Conservation (phyloP, 1,284 basidiomycete genomes). For the Microbotryum silenes-acaulis region DNA sequence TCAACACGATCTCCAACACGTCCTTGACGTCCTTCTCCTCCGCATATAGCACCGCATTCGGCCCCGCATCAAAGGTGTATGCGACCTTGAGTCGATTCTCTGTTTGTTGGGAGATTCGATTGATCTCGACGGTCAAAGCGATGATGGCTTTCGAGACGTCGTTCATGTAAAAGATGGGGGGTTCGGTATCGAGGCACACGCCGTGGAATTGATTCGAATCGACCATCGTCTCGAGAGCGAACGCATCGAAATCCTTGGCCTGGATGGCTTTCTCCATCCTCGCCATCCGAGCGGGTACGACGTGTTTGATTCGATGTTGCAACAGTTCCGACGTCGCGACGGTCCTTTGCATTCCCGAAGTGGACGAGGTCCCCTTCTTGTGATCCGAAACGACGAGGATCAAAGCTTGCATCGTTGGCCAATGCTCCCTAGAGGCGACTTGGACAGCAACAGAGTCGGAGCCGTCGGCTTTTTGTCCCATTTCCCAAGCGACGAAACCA, state of each 20-base stretch:
- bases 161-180: constrained; percentile 99
- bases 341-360: constrained; percentile 93
- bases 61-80: constrained; percentile 97
- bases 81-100: constrained; percentile 70
- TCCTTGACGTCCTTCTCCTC: constrained; percentile 66
- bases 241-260: constrained; percentile 73
- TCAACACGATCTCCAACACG: constrained; percentile 64
- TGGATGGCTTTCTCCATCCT: constrained; percentile 73
- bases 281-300: constrained; percentile 84
- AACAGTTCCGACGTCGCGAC: constrained; percentile 85
- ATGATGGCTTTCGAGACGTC: constrained; percentile 85
- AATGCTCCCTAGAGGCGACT: constrained; percentile 77
- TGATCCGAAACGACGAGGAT: constrained; percentile 95
- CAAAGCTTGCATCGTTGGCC: constrained; percentile 92
- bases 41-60: constrained; percentile 96
- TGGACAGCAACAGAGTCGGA: constrained; percentile 81
- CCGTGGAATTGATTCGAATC: constrained; percentile 99
- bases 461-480: constrained; percentile 62
- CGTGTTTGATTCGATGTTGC: constrained; percentile 74
- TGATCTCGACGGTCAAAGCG: constrained; percentile 81
- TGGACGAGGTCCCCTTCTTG: constrained; percentile 94
- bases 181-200: constrained; percentile 89
- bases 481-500: constrained; percentile 94
- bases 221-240: constrained; percentile 87
- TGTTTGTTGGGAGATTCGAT: constrained; percentile 62